Evolutionary conservation across 2,329 filamentous ascomycete genomes (phyloP).

Genomic region (Lecanoromycetidae sp.): DNA sequence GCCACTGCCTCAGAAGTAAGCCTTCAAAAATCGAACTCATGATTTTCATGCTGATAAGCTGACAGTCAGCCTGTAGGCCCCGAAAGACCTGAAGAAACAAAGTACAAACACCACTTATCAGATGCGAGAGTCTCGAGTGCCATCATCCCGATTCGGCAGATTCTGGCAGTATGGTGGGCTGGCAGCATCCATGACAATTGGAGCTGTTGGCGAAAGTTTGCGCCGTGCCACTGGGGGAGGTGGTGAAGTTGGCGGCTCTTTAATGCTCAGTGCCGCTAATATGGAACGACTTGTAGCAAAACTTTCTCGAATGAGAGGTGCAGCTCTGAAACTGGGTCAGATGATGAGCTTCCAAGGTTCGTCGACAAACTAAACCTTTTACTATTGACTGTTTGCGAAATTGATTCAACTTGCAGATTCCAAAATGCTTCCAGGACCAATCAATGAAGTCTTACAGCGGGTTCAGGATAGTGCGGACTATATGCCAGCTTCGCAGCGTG

Average conservation of each 20-base stretch:
- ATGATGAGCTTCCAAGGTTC: slow-evolving; percentile 87
- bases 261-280: slow-evolving; percentile 78
- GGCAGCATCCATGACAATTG: slow-evolving; percentile 89
- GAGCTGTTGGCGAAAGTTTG: slow-evolving; percentile 74
- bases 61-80: slow-evolving; percentile 30
- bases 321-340: slow-evolving; percentile 91
- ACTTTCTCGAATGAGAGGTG: slow-evolving; percentile 89
- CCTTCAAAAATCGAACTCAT: slow-evolving; percentile 19
- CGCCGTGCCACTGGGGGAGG: slow-evolving; percentile 64
- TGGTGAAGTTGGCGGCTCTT: slow-evolving; percentile 48
- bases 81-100: slow-evolving; percentile 21
- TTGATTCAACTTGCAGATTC: slow-evolving; percentile 45
- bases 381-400: slow-evolving; percentile 6
- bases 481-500: slow-evolving; percentile 88
- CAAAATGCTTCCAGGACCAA: slow-evolving; percentile 79
- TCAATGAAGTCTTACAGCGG: slow-evolving; percentile 80
- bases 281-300: slow-evolving; percentile 89
- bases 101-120: slow-evolving; percentile 42
- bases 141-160: slow-evolving; percentile 71
- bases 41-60: slow-evolving; percentile 32
- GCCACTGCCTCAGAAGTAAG: slow-evolving; percentile 20
- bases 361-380: not conserved
- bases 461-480: slow-evolving; percentile 96
- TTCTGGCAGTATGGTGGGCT: slow-evolving; percentile 93
- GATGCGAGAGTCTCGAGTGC: slow-evolving; percentile 79